phyloP scores from a whole-genome alignment of 1,139 yeast species.

The Casaregolazyma suthepensis region DNA sequence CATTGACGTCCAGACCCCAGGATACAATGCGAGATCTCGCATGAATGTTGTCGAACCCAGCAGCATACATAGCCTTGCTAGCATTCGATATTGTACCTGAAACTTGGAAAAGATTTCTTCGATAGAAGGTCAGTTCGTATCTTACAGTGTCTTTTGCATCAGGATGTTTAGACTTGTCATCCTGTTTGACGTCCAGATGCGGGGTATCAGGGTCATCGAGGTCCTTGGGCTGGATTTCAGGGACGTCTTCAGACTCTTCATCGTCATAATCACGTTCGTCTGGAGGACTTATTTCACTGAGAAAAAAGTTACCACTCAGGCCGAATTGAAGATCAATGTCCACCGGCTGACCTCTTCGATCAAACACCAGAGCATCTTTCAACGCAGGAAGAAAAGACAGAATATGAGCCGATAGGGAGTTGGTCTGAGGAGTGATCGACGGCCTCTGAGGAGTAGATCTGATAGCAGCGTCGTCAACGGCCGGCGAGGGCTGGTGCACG shows the following conservation, averaged over 20 bases:
- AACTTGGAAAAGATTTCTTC: slow-evolving; percentile 30
- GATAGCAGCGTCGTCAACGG: background rate
- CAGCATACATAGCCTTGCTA: slow-evolving; percentile 26
- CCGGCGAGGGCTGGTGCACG: background rate
- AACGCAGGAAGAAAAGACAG: slow-evolving; percentile 21
- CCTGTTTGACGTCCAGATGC: background rate
- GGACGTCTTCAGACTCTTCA: slow-evolving; percentile 2
- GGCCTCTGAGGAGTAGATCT: background rate
- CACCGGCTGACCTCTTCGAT: slow-evolving; percentile 20
- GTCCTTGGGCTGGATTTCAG: slow-evolving; percentile 3
- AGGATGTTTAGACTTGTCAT: slow-evolving; percentile 1
- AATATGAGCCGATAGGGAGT: slow-evolving; percentile 12
- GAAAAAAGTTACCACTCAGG: slow-evolving; percentile 26
- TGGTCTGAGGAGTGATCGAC: background rate
- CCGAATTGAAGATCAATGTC: slow-evolving; percentile 19
- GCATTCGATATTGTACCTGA: slow-evolving; percentile 27
- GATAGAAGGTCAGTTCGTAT: slow-evolving; percentile 29
- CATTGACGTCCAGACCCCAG: slow-evolving; percentile 26
- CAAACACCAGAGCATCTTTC: slow-evolving; percentile 22
- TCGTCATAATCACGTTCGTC: slow-evolving; percentile 7
- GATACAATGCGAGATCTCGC: slow-evolving; percentile 25
- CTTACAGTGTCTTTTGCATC: slow-evolving; percentile 13
- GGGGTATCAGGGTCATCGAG: background rate
- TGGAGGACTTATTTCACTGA: slow-evolving; percentile 16
- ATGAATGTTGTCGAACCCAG: slow-evolving; percentile 19